These are phyloP conservation scores for Colletotrichum melonis DNA, from an alignment of 2,329 filamentous ascomycete species.

Conservation along the genomic window DNA sequence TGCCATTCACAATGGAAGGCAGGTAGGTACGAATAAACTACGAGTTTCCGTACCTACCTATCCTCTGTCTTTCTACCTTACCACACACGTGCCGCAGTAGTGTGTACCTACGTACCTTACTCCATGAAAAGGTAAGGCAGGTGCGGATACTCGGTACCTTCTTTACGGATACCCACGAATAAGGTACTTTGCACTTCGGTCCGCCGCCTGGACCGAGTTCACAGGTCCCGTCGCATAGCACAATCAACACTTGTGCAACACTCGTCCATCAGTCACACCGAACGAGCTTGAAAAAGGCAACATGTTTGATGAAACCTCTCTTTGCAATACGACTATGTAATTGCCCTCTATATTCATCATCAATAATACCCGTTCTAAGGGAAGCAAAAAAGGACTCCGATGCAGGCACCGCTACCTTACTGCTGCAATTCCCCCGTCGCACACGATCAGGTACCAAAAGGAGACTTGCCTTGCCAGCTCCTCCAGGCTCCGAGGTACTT, in stretches of 20 bases:
- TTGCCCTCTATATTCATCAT: background rate
- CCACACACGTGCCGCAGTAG: too few species aligned
- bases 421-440: background rate
- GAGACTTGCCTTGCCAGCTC: background rate
- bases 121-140: background rate
- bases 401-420: background rate
- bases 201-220: too few species aligned
- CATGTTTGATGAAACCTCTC: background rate
- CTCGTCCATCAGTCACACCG: background rate
- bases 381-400: background rate
- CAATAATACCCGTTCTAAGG: background rate
- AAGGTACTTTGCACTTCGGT: too few species aligned
- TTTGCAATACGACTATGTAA: background rate
- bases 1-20: background rate
- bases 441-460: background rate
- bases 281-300: background rate
- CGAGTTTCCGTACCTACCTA: background rate
- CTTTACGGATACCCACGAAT: too few species aligned
- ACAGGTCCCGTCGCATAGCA: background rate
- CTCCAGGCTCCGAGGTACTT: constrained; percentile 22
- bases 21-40: background rate
- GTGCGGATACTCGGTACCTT: background rate
- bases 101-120: too few species aligned
- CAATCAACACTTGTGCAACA: background rate
- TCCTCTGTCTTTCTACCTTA: background rate